phyloP scores from a whole-genome alignment of 345 rosid genomes.

The Hibiscus trionum region DNA sequence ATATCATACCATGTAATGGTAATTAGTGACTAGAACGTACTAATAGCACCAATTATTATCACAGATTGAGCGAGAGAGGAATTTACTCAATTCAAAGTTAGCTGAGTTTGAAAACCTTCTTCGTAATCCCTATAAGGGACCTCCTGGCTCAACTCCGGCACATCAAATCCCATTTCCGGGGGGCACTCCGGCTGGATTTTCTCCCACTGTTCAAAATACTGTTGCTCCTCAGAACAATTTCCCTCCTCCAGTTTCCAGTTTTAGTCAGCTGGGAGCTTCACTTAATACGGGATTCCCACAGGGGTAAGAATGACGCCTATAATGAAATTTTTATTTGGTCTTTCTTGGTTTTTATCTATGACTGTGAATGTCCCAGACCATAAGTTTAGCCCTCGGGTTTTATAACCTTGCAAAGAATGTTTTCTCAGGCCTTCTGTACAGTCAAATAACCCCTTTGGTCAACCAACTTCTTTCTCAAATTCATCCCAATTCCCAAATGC shows the following conservation, averaged over 20 bases:
- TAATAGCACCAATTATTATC: slow-evolving; percentile 5
- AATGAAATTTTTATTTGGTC: slow-evolving; percentile 2
- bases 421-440: slow-evolving; percentile 28
- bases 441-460: slow-evolving; percentile 34
- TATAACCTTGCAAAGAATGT: slow-evolving; percentile 4
- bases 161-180: slow-evolving; percentile 27
- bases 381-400: background rate
- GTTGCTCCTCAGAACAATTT: slow-evolving; percentile 19
- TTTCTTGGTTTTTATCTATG: slow-evolving; percentile 3
- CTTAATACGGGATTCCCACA: slow-evolving; percentile 27
- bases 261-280: slow-evolving; percentile 35
- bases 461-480: slow-evolving; percentile 34
- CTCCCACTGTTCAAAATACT: slow-evolving; percentile 35
- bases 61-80: slow-evolving; percentile 80
- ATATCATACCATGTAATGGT: background rate
- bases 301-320: slow-evolving; percentile 20
- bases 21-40: background rate
- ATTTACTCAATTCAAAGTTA: slow-evolving; percentile 48
- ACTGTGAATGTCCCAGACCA: slow-evolving; percentile 4
- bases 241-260: slow-evolving; percentile 23
- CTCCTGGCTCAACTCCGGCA: slow-evolving; percentile 20
- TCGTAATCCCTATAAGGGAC: slow-evolving; percentile 41
- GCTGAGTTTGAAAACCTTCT: slow-evolving; percentile 59
- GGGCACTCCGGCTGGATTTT: slow-evolving; percentile 22
- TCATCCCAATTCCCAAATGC: slow-evolving; percentile 32